Evolutionary conservation across 2,329 filamentous ascomycete genomes (phyloP).

Genomic region (Trichoderma guizhouense): DNA sequence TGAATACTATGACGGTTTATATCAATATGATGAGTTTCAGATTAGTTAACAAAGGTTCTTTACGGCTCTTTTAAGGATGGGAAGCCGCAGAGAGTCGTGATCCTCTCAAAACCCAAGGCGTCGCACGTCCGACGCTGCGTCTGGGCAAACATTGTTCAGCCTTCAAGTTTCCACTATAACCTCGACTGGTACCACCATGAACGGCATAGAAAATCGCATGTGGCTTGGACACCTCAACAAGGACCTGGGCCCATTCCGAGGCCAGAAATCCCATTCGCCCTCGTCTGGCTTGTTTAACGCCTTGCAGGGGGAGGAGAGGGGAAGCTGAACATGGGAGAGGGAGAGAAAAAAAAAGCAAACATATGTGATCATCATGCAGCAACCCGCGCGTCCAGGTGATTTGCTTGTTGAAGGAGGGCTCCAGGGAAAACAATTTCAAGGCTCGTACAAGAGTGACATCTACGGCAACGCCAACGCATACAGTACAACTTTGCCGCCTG

Average conservation of each 20-base stretch:
- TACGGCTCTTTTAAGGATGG: not conserved
- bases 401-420: not conserved
- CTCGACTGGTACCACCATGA: slow-evolving; percentile 5
- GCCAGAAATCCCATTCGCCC: slow-evolving; percentile 3
- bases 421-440: not conserved
- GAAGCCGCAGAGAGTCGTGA: not conserved
- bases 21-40: not conserved
- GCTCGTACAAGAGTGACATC: not conserved
- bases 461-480: not conserved
- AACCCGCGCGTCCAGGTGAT: not conserved
- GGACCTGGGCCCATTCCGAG: not conserved
- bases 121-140: not conserved
- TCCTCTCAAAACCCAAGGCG: not conserved
- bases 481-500: not conserved
- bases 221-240: not conserved
- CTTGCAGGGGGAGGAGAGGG: not conserved
- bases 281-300: not conserved
- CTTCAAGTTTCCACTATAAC: not conserved
- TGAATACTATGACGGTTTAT: not conserved
- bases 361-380: not conserved
- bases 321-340: not conserved
- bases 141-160: slow-evolving; percentile 1
- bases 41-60: not conserved
- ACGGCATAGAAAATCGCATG: not conserved
- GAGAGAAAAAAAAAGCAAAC: not conserved